Conservation (phyloP, 78 protist genomes). For the Acrasis kona region DNA sequence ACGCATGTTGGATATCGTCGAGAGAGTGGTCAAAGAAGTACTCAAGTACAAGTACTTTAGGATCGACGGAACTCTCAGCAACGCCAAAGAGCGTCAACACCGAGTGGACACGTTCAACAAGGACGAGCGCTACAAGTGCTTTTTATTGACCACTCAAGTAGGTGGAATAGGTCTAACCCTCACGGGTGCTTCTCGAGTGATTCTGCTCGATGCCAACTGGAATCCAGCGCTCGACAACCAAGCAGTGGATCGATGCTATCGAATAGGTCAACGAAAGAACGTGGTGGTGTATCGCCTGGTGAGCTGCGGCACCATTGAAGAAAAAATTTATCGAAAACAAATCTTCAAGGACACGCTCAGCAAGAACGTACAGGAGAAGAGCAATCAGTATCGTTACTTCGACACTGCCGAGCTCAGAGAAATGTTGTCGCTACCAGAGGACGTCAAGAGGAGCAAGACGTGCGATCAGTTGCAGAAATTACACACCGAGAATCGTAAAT, state of each 20-base stretch:
- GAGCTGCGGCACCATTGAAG: conserved; percentile 84
- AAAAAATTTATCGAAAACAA: conserved; percentile 71
- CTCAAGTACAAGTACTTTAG: conserved; percentile 31
- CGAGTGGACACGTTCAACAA: conserved; percentile 52
- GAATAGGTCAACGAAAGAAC: conserved; percentile 82
- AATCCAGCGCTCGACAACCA: conserved; percentile 70
- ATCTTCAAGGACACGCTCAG: conserved; percentile 32
- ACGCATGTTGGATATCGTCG: conserved; percentile 87
- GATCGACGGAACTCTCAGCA: conserved; percentile 89
- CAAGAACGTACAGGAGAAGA: not conserved
- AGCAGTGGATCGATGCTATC: conserved; percentile 93
- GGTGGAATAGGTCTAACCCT: conserved; percentile 92
- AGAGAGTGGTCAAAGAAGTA: conserved; percentile 5
- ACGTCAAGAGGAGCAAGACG: too few species aligned
- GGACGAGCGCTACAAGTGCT: conserved; percentile 38
- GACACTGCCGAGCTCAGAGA: not conserved
- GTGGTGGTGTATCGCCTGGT: conserved; percentile 81
- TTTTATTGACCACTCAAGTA: conserved; percentile 80
- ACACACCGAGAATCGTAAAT: too few species aligned
- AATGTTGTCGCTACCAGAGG: too few species aligned
- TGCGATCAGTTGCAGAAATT: too few species aligned
- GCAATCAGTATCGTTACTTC: not conserved
- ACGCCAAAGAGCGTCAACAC: conserved; percentile 18
- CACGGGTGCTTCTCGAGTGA: conserved; percentile 90
- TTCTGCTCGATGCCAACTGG: conserved; percentile 96